Evolutionary conservation across 179 eudicot species (phyloP), one percentile per base, ranked within the genome.

Genomic region (Nepenthes alata): DNA sequence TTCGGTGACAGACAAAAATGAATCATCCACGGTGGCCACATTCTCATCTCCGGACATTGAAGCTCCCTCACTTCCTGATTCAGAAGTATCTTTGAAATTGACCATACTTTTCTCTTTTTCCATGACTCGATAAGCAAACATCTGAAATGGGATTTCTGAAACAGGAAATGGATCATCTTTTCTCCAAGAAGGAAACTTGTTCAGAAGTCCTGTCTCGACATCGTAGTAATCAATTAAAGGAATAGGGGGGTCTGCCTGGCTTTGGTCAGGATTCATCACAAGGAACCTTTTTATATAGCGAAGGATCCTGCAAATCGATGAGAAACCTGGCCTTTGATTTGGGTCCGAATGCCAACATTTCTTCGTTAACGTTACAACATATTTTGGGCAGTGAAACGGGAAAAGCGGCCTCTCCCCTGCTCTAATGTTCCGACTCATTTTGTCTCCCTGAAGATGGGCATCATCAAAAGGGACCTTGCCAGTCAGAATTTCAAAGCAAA

Each of bases 401-500:
- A 89, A 89, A 2, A 89, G 74, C 14, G 97, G 95, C 59, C 97
- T 75, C 70, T 79, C 91, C 11, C 97, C 95, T 1, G 86, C 79
- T 65, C 80, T 71, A 2, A 89, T 81, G 64, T 87, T 89, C 73
- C 88, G 67, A 39, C 79, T 79, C 91, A 84, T 83, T 65, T 84
- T 85, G 37, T 87, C 91, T 72, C 89, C 97, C 71, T 85, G 95
- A 15, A 89, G 85, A 78, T 86, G 96, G 37, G 85, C 39, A 55
- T 86, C 96, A 56, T 86, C 95, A 9, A 84, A 89, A 15, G 91
- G 95, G 45, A 85, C 82, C 76, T 89, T 89, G 41, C 89, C 89
- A 0, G 86, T 84, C 63, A 89, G 60, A 74, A 89, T 77, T 72
- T 89, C 86, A 65, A 89, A 87, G 65, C 95, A 81, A 14, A 87